These are phyloP conservation scores for Tetracladium marchalianum DNA, from an alignment of 495 filamentous ascomycete genomes.

Conservation along the genomic window DNA sequence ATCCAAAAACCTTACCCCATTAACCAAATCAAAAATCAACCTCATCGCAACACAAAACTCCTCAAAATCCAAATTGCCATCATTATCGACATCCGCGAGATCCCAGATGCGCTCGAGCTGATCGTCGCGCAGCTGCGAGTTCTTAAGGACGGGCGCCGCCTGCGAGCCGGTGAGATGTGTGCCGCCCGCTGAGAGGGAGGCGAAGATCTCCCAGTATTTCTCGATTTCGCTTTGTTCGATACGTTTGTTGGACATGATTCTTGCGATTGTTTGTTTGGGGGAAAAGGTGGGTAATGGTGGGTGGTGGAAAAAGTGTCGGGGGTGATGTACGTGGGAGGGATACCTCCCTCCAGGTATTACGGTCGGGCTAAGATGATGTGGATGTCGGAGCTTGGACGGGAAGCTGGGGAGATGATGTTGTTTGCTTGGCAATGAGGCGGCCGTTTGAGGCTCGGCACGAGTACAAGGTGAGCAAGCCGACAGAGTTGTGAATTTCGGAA, in stretches of 20 bases:
- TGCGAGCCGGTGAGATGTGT: constrained; percentile 80
- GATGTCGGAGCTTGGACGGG: not conserved
- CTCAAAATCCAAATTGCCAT: constrained; percentile 96
- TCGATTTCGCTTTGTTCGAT: constrained; percentile 96
- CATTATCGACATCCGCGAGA: constrained; percentile 89
- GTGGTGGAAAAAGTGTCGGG: too few species aligned
- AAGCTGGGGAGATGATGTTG: not conserved
- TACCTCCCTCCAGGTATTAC: too few species aligned
- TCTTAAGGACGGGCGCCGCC: constrained; percentile 90
- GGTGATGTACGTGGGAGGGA: too few species aligned
- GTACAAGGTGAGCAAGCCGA: too few species aligned
- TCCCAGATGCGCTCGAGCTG: constrained; percentile 97
- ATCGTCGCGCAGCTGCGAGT: constrained; percentile 84
- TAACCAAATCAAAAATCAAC: constrained; percentile 91
- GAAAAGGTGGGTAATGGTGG: constrained; percentile 6
- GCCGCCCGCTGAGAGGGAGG: constrained; percentile 71
- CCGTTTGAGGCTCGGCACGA: too few species aligned
- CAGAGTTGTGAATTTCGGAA: too few species aligned
- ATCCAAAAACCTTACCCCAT: constrained; percentile 60
- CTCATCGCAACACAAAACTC: constrained; percentile 99
- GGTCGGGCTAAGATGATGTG: too few species aligned
- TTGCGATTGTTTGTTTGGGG: not conserved
- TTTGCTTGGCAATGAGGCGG: not conserved
- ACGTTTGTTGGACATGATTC: constrained; percentile 63
- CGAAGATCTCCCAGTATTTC: constrained; percentile 99